These are phyloP conservation scores for Plasmopara muralis DNA, from an alignment of 352 stramenopile genomes.

Conservation along the genomic window DNA sequence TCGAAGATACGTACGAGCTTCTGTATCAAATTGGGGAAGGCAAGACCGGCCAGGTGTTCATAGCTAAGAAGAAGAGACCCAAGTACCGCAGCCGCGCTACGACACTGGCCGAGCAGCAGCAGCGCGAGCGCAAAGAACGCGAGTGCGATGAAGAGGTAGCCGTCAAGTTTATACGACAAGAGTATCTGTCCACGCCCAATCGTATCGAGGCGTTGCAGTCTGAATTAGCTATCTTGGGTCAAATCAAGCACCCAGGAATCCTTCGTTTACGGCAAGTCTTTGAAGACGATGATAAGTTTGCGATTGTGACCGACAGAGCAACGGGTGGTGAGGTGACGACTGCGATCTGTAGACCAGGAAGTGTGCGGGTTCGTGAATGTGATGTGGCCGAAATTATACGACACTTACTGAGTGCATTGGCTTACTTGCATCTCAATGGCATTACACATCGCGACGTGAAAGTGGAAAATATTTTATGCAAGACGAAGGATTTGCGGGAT, in stretches of 20 bases:
- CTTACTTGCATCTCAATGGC: slow-evolving; percentile 57
- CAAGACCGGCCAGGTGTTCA: slow-evolving; percentile 71
- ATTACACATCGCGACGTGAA: slow-evolving; percentile 84
- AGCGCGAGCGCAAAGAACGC: slow-evolving; percentile 48
- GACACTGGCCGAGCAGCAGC: slow-evolving; percentile 37
- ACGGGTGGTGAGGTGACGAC: slow-evolving; percentile 57
- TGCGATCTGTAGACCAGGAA: slow-evolving; percentile 29
- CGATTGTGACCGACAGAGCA: slow-evolving; percentile 64
- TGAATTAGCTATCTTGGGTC: slow-evolving; percentile 56
- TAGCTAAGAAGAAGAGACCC: slow-evolving; percentile 29
- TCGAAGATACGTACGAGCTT: slow-evolving; percentile 64
- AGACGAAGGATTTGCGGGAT: slow-evolving; percentile 30
- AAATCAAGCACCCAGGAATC: slow-evolving; percentile 47
- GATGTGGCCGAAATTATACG: slow-evolving; percentile 58
- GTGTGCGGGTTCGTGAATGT: slow-evolving; percentile 37
- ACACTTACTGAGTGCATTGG: slow-evolving; percentile 60
- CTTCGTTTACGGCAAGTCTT: slow-evolving; percentile 62
- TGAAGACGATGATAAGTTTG: slow-evolving; percentile 53
- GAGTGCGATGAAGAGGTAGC: slow-evolving; percentile 50
- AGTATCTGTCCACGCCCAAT: slow-evolving; percentile 65
- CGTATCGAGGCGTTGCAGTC: slow-evolving; percentile 55
- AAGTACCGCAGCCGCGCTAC: slow-evolving; percentile 23
- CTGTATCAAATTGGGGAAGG: slow-evolving; percentile 65
- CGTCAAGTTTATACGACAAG: slow-evolving; percentile 57
- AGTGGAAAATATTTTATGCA: slow-evolving; percentile 78